These are phyloP conservation scores for Coemansia sp. DNA, from an alignment of 192 early-diverging fungal species.

Conservation along the genomic window DNA sequence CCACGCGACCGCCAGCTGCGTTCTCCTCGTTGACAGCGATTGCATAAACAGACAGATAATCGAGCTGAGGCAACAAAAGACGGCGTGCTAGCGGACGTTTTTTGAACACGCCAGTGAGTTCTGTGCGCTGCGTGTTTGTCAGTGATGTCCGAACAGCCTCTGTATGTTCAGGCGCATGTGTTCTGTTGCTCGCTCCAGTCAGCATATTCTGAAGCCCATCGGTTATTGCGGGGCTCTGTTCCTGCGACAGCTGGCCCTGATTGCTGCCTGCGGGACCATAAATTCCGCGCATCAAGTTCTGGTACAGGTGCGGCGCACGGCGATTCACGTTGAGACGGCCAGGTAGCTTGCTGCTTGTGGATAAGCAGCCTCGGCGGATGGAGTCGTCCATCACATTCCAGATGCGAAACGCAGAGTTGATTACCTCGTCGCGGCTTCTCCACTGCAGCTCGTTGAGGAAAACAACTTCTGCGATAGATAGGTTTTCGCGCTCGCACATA, in stretches of 20 bases:
- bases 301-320: constrained; percentile 83
- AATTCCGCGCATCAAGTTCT: constrained; percentile 79
- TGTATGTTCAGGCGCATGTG: neutral
- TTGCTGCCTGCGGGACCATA: constrained; percentile 51
- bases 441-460: constrained; percentile 92
- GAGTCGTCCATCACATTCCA: constrained; percentile 94
- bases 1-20: constrained; percentile 78
- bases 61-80: constrained; percentile 73
- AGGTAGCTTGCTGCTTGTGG: constrained; percentile 65
- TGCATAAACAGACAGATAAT: constrained; percentile 90
- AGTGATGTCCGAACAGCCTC: constrained; percentile 13
- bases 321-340: constrained; percentile 79
- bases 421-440: constrained; percentile 80
- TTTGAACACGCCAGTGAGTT: constrained; percentile 42
- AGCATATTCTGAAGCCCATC: constrained; percentile 14
- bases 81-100: constrained; percentile 43
- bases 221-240: constrained; percentile 13
- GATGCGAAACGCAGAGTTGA: constrained; percentile 69
- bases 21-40: constrained; percentile 97
- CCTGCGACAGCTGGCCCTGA: constrained; percentile 22
- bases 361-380: constrained; percentile 73
- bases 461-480: constrained; percentile 95
- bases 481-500: constrained; percentile 76
- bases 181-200: neutral
- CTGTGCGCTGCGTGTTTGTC: constrained; percentile 46